Conservation (phyloP, 2,329 filamentous ascomycete genomes). For the Xylariaceae sp. region DNA sequence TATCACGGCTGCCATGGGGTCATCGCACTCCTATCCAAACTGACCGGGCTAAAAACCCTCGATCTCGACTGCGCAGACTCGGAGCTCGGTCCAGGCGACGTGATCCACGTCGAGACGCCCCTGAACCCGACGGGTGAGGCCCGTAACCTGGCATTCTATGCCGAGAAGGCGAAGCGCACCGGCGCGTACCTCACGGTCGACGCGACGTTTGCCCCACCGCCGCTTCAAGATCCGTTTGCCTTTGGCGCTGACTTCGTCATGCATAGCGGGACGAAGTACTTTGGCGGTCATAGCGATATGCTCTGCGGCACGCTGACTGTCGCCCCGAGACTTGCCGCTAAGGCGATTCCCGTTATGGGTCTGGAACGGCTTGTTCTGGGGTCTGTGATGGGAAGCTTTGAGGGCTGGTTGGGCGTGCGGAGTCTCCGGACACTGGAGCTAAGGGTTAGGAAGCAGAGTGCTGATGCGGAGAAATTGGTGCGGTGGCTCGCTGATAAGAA, state of each 20-base stretch:
- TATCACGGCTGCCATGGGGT: slow-evolving; percentile 96
- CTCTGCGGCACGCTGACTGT: slow-evolving; percentile 80
- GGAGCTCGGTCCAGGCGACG: slow-evolving; percentile 69
- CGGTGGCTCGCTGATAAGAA: slow-evolving; percentile 56
- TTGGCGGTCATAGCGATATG: slow-evolving; percentile 92
- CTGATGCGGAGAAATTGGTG: slow-evolving; percentile 66
- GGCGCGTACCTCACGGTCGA: slow-evolving; percentile 82
- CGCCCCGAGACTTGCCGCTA: slow-evolving; percentile 44
- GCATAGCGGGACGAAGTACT: slow-evolving; percentile 94
- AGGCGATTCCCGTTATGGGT: slow-evolving; percentile 59
- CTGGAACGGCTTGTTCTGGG: slow-evolving; percentile 74
- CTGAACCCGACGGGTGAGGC: slow-evolving; percentile 87
- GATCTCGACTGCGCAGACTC: slow-evolving; percentile 64
- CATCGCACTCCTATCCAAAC: slow-evolving; percentile 66
- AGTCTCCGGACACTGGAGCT: slow-evolving; percentile 83
- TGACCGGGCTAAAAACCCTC: slow-evolving; percentile 71
- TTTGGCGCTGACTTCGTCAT: slow-evolving; percentile 82
- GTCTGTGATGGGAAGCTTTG: slow-evolving; percentile 80
- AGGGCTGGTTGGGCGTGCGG: slow-evolving; percentile 87
- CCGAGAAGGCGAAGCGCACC: slow-evolving; percentile 63
- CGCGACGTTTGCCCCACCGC: slow-evolving; percentile 88
- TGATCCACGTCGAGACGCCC: slow-evolving; percentile 90
- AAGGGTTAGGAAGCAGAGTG: slow-evolving; percentile 71
- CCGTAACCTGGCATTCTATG: slow-evolving; percentile 67
- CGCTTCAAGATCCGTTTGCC: slow-evolving; percentile 78